Evolutionary conservation across 1,284 basidiomycete species (phyloP).

Genomic region (Pascua guehoae): DNA sequence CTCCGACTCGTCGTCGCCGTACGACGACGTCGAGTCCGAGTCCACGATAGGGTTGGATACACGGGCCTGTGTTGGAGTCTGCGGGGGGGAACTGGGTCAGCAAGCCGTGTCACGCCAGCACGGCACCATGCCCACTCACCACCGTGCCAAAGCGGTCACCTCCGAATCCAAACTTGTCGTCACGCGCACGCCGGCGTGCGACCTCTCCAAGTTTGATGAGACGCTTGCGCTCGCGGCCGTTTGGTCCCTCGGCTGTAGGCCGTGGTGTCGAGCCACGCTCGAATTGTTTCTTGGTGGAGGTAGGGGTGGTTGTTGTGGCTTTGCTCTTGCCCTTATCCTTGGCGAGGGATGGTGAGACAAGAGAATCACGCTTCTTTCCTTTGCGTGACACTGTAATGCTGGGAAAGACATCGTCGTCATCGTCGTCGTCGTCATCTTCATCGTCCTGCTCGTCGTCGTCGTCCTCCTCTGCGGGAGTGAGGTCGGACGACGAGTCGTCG

Average conservation of each 20-base stretch:
- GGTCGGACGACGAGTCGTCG: slow-evolving; percentile 22
- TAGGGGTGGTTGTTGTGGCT: slow-evolving; percentile 7
- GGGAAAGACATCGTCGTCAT: slow-evolving; percentile 6
- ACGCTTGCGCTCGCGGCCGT: slow-evolving; percentile 37
- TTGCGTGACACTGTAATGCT: slow-evolving; percentile 1
- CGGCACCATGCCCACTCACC: slow-evolving; percentile 13
- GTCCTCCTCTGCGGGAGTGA: slow-evolving; percentile 22
- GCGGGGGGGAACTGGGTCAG: neutral
- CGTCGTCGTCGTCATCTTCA: slow-evolving; percentile 11
- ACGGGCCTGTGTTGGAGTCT: slow-evolving; percentile 17
- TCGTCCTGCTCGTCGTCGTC: slow-evolving; percentile 17
- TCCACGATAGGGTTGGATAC: slow-evolving; percentile 15
- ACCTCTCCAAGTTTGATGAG: slow-evolving; percentile 35
- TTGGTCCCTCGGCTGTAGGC: slow-evolving; percentile 25
- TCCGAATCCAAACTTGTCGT: slow-evolving; percentile 39
- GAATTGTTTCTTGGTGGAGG: slow-evolving; percentile 6
- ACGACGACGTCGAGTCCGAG: slow-evolving; percentile 39
- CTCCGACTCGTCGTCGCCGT: slow-evolving; percentile 44
- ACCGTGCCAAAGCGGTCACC: slow-evolving; percentile 19
- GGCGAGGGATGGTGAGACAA: neutral
- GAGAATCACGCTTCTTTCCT: slow-evolving; percentile 14
- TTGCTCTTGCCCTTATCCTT: slow-evolving; percentile 7
- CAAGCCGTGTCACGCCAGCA: slow-evolving; percentile 9
- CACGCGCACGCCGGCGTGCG: slow-evolving; percentile 37
- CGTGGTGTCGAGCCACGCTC: slow-evolving; percentile 2